phyloP scores from a whole-genome alignment of 2,329 filamentous ascomycete species.

The Pleoardoris graminearum region DNA sequence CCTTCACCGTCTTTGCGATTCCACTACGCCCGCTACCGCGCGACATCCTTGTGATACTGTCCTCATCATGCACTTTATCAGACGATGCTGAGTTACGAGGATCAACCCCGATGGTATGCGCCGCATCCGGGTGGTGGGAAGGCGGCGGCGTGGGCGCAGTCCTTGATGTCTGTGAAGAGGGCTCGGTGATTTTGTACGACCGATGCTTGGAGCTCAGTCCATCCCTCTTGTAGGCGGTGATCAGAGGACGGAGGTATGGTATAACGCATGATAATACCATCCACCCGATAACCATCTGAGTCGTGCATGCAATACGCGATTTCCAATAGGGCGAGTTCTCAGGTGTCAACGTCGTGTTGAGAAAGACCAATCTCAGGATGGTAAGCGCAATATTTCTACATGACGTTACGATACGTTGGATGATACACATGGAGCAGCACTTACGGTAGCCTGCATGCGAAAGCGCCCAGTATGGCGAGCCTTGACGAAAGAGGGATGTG shows the following conservation, averaged over 20 bases:
- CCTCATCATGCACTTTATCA: background rate
- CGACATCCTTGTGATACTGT: background rate
- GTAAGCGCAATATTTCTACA: conserved; percentile 8
- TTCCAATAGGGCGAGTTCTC: conserved; percentile 1
- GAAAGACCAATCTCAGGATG: conserved; percentile 5
- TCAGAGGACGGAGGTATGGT: conserved; percentile 16
- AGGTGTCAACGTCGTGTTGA: background rate
- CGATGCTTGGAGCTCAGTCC: background rate
- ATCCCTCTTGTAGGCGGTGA: conserved; percentile 16
- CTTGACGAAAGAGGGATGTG: conserved; percentile 13
- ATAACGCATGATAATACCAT: conserved; percentile 16
- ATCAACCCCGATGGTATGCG: background rate
- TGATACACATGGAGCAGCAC: background rate
- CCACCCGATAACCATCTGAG: conserved; percentile 15
- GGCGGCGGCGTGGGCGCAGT: background rate
- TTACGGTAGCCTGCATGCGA: conserved; percentile 17
- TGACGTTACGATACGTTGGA: background rate
- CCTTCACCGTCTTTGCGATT: background rate
- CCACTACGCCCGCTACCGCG: background rate
- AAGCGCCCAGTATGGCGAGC: conserved; percentile 18
- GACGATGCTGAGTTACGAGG: too few species aligned
- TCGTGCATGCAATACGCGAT: conserved; percentile 7
- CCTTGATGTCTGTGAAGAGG: background rate
- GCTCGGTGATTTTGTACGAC: background rate
- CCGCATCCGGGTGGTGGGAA: background rate